Percentiles rank a stretch among this genome's conserved stretches.
Evolutionary conservation across 2,329 filamentous ascomycete species (phyloP).

Genomic region (Aspergillus brasiliensis): DNA sequence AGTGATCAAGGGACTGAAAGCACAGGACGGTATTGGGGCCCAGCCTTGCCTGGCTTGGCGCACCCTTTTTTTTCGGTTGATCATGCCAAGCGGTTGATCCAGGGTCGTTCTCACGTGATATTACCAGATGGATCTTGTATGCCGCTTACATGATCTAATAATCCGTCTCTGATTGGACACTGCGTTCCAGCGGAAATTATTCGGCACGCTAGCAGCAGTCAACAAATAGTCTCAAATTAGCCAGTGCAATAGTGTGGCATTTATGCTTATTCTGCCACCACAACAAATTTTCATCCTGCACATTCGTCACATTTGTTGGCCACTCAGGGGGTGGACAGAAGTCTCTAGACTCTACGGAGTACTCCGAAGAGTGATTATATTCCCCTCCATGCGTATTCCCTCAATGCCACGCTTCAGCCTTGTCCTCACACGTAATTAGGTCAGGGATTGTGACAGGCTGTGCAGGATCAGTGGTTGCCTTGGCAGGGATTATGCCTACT

Average conservation of each 20-base stretch:
- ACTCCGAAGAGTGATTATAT: neutral
- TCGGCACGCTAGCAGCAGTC: neutral
- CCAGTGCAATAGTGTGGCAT: neutral
- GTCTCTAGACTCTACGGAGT: no score
- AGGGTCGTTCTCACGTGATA: neutral
- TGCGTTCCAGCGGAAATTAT: neutral
- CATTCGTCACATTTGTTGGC: neutral
- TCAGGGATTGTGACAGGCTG: neutral
- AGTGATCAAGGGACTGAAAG: neutral
- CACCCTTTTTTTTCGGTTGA: neutral
- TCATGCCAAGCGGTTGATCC: neutral
- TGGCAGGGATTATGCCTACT: neutral
- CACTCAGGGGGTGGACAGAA: neutral
- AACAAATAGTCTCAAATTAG: neutral
- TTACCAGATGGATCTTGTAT: neutral
- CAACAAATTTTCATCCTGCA: neutral
- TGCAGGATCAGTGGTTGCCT: neutral
- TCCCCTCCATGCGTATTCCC: neutral
- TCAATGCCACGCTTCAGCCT: neutral
- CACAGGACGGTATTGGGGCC: neutral
- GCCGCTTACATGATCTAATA: neutral
- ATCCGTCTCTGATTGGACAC: neutral
- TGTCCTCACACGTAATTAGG: no score
- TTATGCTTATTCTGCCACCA: neutral
- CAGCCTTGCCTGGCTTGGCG: neutral